These are phyloP conservation scores for Ormosia semicastrata DNA, from an alignment of 306 rosid species.

Conservation along the genomic window DNA sequence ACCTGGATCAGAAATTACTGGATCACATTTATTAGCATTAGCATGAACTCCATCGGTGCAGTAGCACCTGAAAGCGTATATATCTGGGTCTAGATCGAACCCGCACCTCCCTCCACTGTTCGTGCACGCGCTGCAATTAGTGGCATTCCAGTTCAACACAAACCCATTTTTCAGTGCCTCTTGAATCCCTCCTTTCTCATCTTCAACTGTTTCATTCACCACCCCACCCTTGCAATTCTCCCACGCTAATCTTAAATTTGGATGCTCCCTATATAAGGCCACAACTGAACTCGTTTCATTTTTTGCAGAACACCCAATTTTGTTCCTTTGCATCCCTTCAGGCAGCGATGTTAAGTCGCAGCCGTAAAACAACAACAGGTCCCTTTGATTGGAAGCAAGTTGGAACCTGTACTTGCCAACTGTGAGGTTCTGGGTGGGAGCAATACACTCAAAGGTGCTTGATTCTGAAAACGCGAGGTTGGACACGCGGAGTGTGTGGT, in stretches of 20 bases:
- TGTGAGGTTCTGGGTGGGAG: neutral
- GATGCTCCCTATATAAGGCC: neutral
- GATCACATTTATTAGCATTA: neutral
- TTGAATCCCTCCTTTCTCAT: neutral
- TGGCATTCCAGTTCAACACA: conserved; percentile 25
- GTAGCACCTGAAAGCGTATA: conserved; percentile 24
- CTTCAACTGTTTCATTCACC: neutral
- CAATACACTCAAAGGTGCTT: neutral
- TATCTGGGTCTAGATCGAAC: neutral
- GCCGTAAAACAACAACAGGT: conserved; percentile 5
- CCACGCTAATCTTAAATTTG: neutral
- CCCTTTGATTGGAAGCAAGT: neutral
- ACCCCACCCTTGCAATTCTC: neutral
- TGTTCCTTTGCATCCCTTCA: neutral
- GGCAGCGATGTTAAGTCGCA: conserved; percentile 12
- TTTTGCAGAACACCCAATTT: conserved; percentile 2
- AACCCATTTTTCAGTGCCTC: conserved; percentile 39
- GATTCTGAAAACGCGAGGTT: neutral
- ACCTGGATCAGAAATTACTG: no score
- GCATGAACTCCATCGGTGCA: conserved; percentile 36
- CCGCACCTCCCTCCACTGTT: conserved; percentile 36
- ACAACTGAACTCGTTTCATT: neutral
- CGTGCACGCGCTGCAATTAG: conserved; percentile 5
- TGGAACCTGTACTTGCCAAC: neutral
- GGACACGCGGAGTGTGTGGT: conserved; percentile 24